A percentile compares a stretch with the other conserved stretches of the same genome.
These are phyloP conservation scores for Aspergillus jensenii DNA, from an alignment of 2,329 filamentous ascomycete species.

Conservation along the genomic window DNA sequence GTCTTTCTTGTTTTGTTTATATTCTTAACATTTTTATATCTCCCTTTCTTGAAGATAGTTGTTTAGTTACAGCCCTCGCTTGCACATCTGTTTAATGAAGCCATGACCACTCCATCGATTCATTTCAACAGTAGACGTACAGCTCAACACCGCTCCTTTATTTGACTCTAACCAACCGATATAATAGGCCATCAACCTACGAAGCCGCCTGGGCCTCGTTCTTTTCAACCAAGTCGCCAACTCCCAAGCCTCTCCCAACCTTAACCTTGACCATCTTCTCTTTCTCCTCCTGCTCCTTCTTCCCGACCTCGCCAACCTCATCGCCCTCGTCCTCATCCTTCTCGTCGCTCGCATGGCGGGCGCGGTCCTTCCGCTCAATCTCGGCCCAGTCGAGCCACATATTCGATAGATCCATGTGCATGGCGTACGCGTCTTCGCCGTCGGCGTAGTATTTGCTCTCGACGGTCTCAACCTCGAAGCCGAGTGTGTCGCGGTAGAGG, in stretches of 20 bases:
- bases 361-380: conserved; percentile 40
- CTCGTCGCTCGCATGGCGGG: conserved; percentile 32
- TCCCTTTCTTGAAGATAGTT: background rate
- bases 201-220: conserved; percentile 38
- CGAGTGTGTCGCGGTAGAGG: conserved; percentile 88
- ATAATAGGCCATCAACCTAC: background rate
- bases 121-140: background rate
- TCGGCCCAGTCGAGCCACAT: conserved; percentile 50
- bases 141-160: background rate
- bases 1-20: background rate
- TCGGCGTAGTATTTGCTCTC: conserved; percentile 71
- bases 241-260: conserved; percentile 76
- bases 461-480: conserved; percentile 78
- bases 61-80: background rate
- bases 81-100: background rate
- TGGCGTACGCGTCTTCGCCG: conserved; percentile 91
- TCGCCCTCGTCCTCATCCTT: conserved; percentile 64
- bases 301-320: conserved; percentile 65
- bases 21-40: background rate
- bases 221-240: conserved; percentile 60
- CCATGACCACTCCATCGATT: background rate
- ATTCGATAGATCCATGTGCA: conserved; percentile 76
- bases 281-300: conserved; percentile 44
- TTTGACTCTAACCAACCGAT: background rate
- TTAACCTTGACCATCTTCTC: conserved; percentile 79